Base-by-base conservation (phyloP, 352 stramenopile genomes). In the Globisporangium canariense region DNA sequence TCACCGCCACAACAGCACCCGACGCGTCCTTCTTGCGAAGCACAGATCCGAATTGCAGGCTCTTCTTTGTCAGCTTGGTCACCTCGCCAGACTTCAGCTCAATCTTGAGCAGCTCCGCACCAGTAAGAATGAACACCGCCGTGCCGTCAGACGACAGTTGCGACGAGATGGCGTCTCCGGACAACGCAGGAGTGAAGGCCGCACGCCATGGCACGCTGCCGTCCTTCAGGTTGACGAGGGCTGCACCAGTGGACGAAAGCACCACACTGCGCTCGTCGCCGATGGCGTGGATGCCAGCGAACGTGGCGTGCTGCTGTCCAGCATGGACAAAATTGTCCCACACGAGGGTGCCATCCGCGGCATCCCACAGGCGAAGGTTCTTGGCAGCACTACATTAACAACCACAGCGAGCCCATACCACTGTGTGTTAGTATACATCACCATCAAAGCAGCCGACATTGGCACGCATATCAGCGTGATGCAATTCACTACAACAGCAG, bases 301-400 rank as follows among this genome's bases (percentile, higher is more conserved):
- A 86, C 18, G 77, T 52, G 3, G 63, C 62, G 25, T 71, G 30
- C 9, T 66, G 47, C 32, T 49, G 66, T 14, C 69, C 65, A 0
- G 61, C n/a, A 52, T 68, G 76, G 9, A 69, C 74, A 13, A 82
- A 63, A 53, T 79, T 77, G 59, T 94, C 81, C 86, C 86, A 94
- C 11, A 90, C 59, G 49, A 94, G 55, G n/a, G 75, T 69, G 13
- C 86, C 86, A 22, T 87, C 67, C 1, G 74, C 73, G 0, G 72
- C 49, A 53, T 94, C 83, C 86, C 86, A 94, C 59, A 93, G 68
- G 3, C 83, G 73, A 52, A 93, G 61, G 61, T 87, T 81, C 62
- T 74, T 84, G 38, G 73, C 80, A 60, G 65, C 43, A 32, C 81
- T 90, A 25, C 38, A 34, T 18, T 13, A 67, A 67, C 36, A 60